Evolutionary conservation across 306 rosid species (phyloP), one percentile per base, ranked within the genome.

Genomic region (Glycine tomentella): DNA sequence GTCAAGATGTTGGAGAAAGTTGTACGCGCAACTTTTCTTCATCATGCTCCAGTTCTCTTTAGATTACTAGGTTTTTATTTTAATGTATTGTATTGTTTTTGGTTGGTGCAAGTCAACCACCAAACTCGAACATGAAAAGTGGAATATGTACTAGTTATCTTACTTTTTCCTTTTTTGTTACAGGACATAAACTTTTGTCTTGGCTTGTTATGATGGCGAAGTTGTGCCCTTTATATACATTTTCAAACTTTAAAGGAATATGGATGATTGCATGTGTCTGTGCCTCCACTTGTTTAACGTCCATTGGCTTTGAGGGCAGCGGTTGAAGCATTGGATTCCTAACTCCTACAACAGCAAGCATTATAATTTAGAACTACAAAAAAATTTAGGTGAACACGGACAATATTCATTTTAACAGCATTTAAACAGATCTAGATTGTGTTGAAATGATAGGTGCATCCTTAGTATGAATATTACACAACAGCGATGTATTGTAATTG

Each of bases 281-380:
- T 65, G 44, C 12, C 42, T 61, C 73, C 42, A 42, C 74, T 33
- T 80, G 79, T 75, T 72, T 49, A 42, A 42, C 3, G 31, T 25
- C 31, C 31, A 2, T 25, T 25, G 31, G 83, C 57, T 33, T 58
- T 40, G 40, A 46, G n/a, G 49, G 67, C 16, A 57, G 50, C 34
- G 14, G 62, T 67, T 63, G 50, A 69, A 45, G 62, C 89, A 72
- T 80, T 67, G 87, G 87, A 83, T 87, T 83, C 87, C 84, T 46
- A 33, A 44, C 45, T 75, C 59, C 40, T 15, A 50, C 46, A 42
- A 4, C 36, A 34, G 34, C 6, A 50, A 5, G 9, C 57, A 69
- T 69, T n/a, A n/a, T n/a, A n/a, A n/a, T n/a, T n/a, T n/a, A n/a
- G n/a, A n/a, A n/a, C n/a, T n/a, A n/a, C n/a, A n/a, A n/a, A n/a